A percentile compares a stretch with the other conserved stretches of the same genome.
These are phyloP conservation scores for Trametes polyzona DNA, from an alignment of 1,284 basidiomycete species.

Conservation along the genomic window DNA sequence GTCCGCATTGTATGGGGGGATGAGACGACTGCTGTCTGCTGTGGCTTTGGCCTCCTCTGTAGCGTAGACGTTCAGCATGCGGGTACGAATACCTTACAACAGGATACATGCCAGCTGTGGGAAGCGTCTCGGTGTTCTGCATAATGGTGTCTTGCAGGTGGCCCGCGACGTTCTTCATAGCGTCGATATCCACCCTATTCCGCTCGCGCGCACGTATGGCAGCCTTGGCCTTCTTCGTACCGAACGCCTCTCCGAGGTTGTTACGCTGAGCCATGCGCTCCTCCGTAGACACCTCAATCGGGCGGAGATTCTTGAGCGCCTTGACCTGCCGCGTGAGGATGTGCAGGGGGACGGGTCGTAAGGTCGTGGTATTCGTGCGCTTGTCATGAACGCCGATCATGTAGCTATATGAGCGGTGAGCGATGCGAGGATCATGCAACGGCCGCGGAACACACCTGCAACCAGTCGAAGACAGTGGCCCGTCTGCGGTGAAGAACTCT, in stretches of 20 bases:
- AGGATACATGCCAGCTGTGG: constrained; percentile 59
- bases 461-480: constrained; percentile 47
- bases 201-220: constrained; percentile 84
- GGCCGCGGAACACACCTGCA: constrained; percentile 53
- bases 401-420: constrained; percentile 48
- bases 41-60: constrained; percentile 67
- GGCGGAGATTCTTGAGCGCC: constrained; percentile 72
- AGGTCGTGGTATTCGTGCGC: constrained; percentile 64
- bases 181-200: constrained; percentile 84
- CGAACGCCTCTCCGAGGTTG: constrained; percentile 88
- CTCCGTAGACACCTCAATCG: constrained; percentile 50
- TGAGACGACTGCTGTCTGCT: constrained; percentile 66
- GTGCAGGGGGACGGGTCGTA: constrained; percentile 76
- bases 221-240: constrained; percentile 90
- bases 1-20: constrained; percentile 71
- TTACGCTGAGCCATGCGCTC: constrained; percentile 71
- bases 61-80: neutral
- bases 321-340: constrained; percentile 82
- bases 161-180: constrained; percentile 80
- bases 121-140: constrained; percentile 66
- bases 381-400: constrained; percentile 75
- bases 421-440: constrained; percentile 24
- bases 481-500: constrained; percentile 56
- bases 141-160: constrained; percentile 84
- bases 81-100: neutral